phyloP scores from a whole-genome alignment of 495 filamentous ascomycete genomes.

The Penicillium cosmopolitanum region DNA sequence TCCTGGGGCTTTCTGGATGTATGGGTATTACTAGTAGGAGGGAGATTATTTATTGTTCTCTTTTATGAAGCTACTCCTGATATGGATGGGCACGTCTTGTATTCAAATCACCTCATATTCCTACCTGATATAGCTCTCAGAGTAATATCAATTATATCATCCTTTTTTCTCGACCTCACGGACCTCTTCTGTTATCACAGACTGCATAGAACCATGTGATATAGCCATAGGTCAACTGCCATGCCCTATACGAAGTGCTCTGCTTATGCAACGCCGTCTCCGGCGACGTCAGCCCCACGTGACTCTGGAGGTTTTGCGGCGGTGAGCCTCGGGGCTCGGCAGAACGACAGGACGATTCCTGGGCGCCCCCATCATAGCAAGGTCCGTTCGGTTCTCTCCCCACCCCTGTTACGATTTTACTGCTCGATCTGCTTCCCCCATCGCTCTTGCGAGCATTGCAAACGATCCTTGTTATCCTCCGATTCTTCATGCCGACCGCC shows the following conservation, averaged over 20 bases:
- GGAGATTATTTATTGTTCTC: too few relatives aligned
- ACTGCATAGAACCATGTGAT: too few relatives aligned
- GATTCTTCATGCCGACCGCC: slow-evolving; percentile 38
- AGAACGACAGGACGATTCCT: slow-evolving; percentile 35
- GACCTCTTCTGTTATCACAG: too few relatives aligned
- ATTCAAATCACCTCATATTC: too few relatives aligned
- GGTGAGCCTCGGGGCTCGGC: slow-evolving; percentile 36
- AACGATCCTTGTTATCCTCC: slow-evolving; percentile 13
- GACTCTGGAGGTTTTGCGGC: slow-evolving; percentile 34
- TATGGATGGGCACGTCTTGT: too few relatives aligned
- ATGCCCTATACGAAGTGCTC: neutral
- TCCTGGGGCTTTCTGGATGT: too few relatives aligned
- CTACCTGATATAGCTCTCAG: too few relatives aligned
- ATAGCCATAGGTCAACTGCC: too few relatives aligned
- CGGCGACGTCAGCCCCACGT: slow-evolving; percentile 34
- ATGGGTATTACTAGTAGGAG: too few relatives aligned
- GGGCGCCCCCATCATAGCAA: slow-evolving; percentile 35
- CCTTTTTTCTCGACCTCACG: too few relatives aligned
- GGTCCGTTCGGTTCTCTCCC: slow-evolving; percentile 28
- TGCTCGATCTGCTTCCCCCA: slow-evolving; percentile 22
- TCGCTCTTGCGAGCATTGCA: slow-evolving; percentile 16
- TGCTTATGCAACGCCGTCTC: slow-evolving; percentile 13
- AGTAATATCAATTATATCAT: too few relatives aligned
- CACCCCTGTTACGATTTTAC: slow-evolving; percentile 19
- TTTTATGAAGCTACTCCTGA: too few relatives aligned